phyloP scores from a whole-genome alignment of 2,329 filamentous ascomycete species.

The Amauroascus verrucosus region DNA sequence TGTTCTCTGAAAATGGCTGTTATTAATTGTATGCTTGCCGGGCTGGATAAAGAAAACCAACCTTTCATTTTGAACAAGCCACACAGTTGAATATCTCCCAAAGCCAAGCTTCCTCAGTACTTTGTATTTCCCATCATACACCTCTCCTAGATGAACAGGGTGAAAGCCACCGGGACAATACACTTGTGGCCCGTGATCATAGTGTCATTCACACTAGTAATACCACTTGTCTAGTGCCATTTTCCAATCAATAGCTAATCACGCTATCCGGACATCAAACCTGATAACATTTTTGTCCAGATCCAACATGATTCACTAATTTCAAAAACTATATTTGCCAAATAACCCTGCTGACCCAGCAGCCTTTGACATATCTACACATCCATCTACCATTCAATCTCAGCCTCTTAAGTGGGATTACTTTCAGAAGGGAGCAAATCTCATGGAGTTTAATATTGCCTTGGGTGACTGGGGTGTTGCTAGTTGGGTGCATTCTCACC shows the following conservation, averaged over 20 bases:
- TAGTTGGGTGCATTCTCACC: constrained; percentile 19
- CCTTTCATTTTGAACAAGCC: constrained; percentile 9
- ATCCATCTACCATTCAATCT: constrained; percentile 5
- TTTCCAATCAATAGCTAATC: neutral
- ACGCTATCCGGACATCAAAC: constrained; percentile 19
- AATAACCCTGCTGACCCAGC: constrained; percentile 8
- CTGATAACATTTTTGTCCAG: constrained; percentile 21
- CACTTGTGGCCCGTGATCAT: constrained; percentile 2
- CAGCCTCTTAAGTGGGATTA: constrained; percentile 12
- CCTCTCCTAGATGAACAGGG: constrained; percentile 10
- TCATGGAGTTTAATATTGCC: constrained; percentile 16
- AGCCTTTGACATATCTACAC: constrained; percentile 5
- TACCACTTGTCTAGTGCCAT: neutral
- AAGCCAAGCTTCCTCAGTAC: constrained; percentile 10
- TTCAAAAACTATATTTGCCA: constrained; percentile 13
- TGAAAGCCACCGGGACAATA: constrained; percentile 5
- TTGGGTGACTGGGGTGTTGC: constrained; percentile 23
- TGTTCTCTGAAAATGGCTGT: constrained; percentile 4
- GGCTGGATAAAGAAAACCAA: neutral
- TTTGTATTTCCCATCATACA: constrained; percentile 12
- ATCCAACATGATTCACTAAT: constrained; percentile 13
- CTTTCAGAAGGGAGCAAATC: constrained; percentile 9
- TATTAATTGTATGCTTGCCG: neutral
- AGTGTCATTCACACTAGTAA: constrained; percentile 12
- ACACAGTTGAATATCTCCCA: constrained; percentile 12